These are phyloP conservation scores for Carallia brachiata DNA, from an alignment of 345 rosid genomes.

Conservation along the genomic window DNA sequence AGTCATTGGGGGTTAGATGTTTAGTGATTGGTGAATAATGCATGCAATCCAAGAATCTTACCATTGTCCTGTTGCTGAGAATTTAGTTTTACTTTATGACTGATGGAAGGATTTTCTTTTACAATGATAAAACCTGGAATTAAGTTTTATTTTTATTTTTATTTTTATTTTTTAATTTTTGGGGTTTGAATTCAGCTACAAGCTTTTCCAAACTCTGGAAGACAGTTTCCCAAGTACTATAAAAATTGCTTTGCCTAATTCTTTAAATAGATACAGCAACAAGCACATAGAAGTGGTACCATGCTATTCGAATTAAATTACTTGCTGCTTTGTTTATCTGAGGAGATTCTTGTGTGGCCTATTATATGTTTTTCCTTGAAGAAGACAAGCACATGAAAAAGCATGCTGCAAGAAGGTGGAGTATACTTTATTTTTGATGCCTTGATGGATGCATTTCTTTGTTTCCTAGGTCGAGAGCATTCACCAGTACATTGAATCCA, in stretches of 20 bases:
- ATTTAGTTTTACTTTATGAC: not conserved
- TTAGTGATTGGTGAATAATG: too few species aligned
- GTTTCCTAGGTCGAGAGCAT: conserved; percentile 71
- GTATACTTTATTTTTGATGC: not conserved
- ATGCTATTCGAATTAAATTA: too few species aligned
- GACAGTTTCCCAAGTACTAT: not conserved
- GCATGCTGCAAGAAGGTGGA: not conserved
- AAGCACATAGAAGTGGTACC: not conserved
- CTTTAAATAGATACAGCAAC: not conserved
- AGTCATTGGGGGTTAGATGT: too few species aligned
- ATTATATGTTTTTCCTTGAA: not conserved
- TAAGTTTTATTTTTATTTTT: not conserved
- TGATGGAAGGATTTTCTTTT: not conserved
- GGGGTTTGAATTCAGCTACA: not conserved
- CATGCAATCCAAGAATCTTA: not conserved
- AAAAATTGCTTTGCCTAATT: not conserved
- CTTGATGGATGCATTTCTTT: not conserved
- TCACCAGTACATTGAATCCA: conserved; percentile 86
- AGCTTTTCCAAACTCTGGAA: not conserved
- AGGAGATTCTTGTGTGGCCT: not conserved
- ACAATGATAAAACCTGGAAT: not conserved
- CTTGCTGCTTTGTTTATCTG: not conserved
- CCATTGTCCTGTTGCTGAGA: not conserved
- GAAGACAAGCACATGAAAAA: not conserved
- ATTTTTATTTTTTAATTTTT: too few species aligned